phyloP scores from a whole-genome alignment of 495 filamentous ascomycete genomes.

The Collariella sp. region DNA sequence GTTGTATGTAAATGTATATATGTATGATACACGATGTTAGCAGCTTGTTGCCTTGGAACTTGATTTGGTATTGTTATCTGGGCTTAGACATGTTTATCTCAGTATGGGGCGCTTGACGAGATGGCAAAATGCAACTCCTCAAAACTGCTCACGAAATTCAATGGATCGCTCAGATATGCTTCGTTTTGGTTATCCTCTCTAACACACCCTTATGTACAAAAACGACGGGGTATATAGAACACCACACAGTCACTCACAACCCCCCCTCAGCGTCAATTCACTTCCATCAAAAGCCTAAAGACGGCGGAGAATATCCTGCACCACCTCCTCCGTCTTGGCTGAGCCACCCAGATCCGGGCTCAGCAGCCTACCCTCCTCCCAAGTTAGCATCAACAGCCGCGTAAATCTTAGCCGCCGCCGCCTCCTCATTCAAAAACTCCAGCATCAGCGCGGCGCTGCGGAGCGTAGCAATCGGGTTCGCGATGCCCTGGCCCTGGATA shows the following conservation, averaged over 20 bases:
- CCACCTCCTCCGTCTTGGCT: constrained; percentile 79
- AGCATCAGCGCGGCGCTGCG: constrained; percentile 89
- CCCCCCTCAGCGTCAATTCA: not conserved
- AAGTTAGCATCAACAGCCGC: constrained; percentile 86
- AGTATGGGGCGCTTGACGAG: no score
- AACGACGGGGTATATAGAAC: constrained; percentile 12
- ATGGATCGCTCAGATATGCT: no score
- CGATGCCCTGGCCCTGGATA: constrained; percentile 84
- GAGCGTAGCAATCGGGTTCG: constrained; percentile 93
- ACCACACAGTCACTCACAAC: not conserved
- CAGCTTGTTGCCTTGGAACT: not conserved
- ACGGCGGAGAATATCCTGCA: constrained; percentile 79
- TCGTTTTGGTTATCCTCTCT: constrained; percentile 11
- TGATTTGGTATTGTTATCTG: not conserved
- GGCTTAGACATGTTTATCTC: not conserved
- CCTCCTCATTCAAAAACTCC: constrained; percentile 82
- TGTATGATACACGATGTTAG: constrained; percentile 6
- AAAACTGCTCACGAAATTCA: no score
- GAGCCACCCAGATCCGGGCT: constrained; percentile 88
- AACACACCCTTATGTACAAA: constrained; percentile 14
- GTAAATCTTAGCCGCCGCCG: constrained; percentile 83
- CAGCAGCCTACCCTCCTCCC: constrained; percentile 68
- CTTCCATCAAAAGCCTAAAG: constrained; percentile 42
- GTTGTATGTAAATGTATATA: not conserved
- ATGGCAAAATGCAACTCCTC: no score